Evolutionary conservation across 139 green algal species (phyloP), one percentile per base, ranked within the genome.

Genomic region (Ettlia oleoabundans): DNA sequence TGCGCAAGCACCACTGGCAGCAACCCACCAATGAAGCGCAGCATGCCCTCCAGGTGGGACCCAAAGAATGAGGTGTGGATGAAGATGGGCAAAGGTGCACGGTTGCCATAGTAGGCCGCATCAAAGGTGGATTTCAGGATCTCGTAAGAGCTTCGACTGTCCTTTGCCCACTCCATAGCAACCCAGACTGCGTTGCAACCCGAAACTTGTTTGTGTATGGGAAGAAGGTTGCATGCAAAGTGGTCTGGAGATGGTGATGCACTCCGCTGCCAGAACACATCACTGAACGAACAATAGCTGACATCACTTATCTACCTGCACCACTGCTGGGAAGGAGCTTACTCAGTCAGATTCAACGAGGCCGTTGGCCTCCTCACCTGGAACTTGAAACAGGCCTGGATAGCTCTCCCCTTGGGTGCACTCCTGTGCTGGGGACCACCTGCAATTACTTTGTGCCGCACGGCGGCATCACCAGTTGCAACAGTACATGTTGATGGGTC

Each of bases 301-400:
- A 61, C 68, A 38, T 26, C n/a, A n/a, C n/a, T 58, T 58, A 10
- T 58, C 68, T 28, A n/a, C 1, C 26, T 26, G 67, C 66, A 58
- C 26, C 9, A 52, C 4, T 26, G 24, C 4, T 33, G 21, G 40
- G 22, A 26, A 42, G 26, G 2, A n/a, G n/a, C n/a, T n/a, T n/a
- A n/a, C n/a, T n/a, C n/a, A n/a, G n/a, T n/a, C 24, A 38, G 61
- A 32, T 32, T 8, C 61, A 67, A n/a, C 61, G 15, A 38, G 61
- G 61, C 61, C 21, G 28, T 21, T n/a, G 10, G 37, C 10, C 9
- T 26, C n/a, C 70, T 77, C 26, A 68, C 73, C 73, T 30, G 73
- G 73, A 10, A 80, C 73, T 41, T 80, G 42, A 22, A 80, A 80
- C 7, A 80, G 73, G 32, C 53, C 73, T 35, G 58, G 73, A 35